Evolutionary conservation across 106 monocot species (phyloP), one percentile per base, ranked within the genome.

Genomic region (Platanthera zijinensis): DNA sequence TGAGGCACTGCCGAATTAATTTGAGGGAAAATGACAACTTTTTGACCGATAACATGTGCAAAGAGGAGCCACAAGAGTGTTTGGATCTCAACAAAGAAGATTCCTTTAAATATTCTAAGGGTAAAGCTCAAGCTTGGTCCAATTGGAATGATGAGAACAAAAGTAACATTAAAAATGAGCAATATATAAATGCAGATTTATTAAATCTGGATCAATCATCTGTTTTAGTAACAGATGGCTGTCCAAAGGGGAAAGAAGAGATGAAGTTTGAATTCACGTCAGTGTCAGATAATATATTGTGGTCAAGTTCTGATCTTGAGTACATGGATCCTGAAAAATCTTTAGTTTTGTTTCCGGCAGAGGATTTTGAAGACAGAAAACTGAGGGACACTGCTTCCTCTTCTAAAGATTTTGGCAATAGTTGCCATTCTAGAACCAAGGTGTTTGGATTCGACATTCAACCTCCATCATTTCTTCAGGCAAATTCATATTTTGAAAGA

Each of bases 401-500:
- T 85, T 85, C 82, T 76, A 66, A 62, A 78, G 77, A 39, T 39
- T 39, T 39, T 39, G 39, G 39, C 39, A 39, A 39, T 39, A 39
- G 72, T 74, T 49, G 48, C 6, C 86, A 77, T 51, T 71, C 78
- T 51, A 56, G 72, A 67, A 30, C 80, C 12, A 89, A 82, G 73
- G n/a, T 91, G 14, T 91, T 89, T 79, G 84, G 89, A 39, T 47
- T 84, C 78, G 89, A 89, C 70, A 79, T 87, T 63, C 69, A 76
- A 28, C 80, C 73, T 63, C 81, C 49, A 0, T 39, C 54, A 47
- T 13, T 52, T 79, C 79, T 57, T 68, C 54, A 81, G 8, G 12
- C 75, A 15, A 52, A 72, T 71, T 80, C 75, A 50, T 66, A 76
- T 21, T 50, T 63, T 49, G 68, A 78, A 75, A 17, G 49, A 46